phyloP scores from a whole-genome alignment of 202 grass and related monocot species.

The Alloteropsis angusta region DNA sequence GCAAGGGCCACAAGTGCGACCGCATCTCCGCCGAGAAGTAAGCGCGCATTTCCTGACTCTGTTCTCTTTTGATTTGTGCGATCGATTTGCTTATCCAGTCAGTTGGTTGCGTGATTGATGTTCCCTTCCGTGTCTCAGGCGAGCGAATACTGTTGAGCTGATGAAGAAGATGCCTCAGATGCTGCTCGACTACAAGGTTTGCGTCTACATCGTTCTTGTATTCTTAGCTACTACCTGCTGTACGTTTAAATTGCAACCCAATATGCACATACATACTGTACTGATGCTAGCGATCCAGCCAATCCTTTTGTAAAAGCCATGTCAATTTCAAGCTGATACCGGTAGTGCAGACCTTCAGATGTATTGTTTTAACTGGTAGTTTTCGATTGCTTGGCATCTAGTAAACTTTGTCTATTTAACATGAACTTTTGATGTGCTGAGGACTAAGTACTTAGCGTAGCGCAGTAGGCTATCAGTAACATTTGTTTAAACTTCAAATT shows the following conservation, averaged over 20 bases:
- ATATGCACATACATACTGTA: background rate
- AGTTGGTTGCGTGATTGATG: background rate
- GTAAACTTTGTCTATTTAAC: background rate
- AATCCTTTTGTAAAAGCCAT: background rate
- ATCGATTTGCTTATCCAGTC: background rate
- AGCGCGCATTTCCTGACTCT: background rate
- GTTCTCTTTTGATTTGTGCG: background rate
- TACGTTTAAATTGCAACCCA: background rate
- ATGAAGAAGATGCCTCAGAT: constrained; percentile 99
- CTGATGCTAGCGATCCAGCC: background rate
- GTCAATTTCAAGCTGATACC: background rate
- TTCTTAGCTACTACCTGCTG: background rate
- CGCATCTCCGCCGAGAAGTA: constrained; percentile 90
- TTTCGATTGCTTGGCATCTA: background rate
- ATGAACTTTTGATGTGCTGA: background rate
- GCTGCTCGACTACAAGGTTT: constrained; percentile 94
- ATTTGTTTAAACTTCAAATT: background rate
- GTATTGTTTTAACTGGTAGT: background rate
- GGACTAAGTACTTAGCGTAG: background rate
- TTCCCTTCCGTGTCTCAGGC: constrained; percentile 27
- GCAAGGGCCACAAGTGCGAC: constrained; percentile 94
- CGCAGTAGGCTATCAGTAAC: background rate
- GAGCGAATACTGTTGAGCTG: constrained; percentile 72
- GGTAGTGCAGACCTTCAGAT: background rate
- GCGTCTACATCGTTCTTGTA: background rate